These are phyloP conservation scores for Eucalyptus pumila DNA, from an alignment of 345 rosid genomes.

Conservation along the genomic window DNA sequence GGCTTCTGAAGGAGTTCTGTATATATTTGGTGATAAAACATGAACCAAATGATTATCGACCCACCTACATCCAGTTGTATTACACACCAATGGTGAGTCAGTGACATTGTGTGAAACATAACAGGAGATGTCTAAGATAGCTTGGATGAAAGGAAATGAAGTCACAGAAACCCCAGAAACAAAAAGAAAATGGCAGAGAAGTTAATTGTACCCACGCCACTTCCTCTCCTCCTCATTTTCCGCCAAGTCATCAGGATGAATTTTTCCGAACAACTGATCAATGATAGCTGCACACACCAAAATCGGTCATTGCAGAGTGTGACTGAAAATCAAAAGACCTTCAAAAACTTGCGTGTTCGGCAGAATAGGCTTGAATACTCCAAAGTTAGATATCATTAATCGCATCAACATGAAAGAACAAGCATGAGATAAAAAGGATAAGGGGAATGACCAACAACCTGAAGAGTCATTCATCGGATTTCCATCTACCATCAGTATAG, in stretches of 20 bases:
- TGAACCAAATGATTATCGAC: constrained; percentile 92
- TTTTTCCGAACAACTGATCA: constrained; percentile 40
- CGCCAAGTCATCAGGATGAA: constrained; percentile 32
- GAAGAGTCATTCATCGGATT: constrained; percentile 87
- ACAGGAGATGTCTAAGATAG: background rate
- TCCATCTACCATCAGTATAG: constrained; percentile 68
- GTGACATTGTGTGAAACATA: background rate
- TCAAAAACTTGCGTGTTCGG: background rate
- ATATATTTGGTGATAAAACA: constrained; percentile 85
- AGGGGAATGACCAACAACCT: constrained; percentile 24
- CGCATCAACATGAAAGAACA: background rate
- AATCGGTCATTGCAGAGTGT: background rate
- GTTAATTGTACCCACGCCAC: constrained; percentile 57
- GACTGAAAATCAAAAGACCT: background rate
- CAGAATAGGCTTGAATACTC: background rate
- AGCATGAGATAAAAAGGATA: background rate
- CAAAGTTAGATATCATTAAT: background rate
- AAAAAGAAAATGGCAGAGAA: background rate
- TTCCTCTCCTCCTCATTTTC: constrained; percentile 60
- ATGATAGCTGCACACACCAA: constrained; percentile 49
- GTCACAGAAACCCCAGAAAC: background rate
- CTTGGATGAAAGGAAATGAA: background rate
- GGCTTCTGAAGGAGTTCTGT: constrained; percentile 68
- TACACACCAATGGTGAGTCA: background rate
- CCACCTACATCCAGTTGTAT: constrained; percentile 46